Conservation (phyloP, 2,329 filamentous ascomycete genomes). For the Orbilia javanica region DNA sequence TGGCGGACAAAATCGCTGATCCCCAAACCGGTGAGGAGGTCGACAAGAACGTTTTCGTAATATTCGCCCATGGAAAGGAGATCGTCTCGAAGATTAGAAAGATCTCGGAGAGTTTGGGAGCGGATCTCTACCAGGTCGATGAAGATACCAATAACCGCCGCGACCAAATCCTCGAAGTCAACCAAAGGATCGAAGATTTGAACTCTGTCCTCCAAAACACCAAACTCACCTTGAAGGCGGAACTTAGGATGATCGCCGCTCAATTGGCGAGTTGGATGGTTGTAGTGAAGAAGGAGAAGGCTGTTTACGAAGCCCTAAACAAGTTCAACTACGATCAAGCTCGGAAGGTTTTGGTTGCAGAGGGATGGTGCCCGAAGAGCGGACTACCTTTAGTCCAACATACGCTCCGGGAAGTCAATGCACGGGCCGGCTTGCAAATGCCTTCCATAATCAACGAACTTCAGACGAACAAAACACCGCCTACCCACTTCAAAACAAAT, state of each 20-base stretch:
- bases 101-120: constrained; percentile 96
- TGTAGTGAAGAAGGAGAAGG: constrained; percentile 97
- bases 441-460: constrained; percentile 99
- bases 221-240: constrained; percentile 90
- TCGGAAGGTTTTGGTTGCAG: constrained; percentile 94
- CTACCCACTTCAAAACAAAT: constrained; percentile 97
- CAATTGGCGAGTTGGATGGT: constrained; percentile 97
- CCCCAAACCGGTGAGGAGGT: constrained; percentile 91
- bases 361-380: constrained; percentile 96
- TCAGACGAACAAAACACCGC: constrained; percentile 94
- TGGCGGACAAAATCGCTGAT: constrained; percentile 90
- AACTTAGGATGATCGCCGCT: constrained; percentile 91
- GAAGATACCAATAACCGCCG: constrained; percentile 95
- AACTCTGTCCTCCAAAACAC: constrained; percentile 94
- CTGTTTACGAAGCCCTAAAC: constrained; percentile 94
- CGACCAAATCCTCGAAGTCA: constrained; percentile 97
- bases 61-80: constrained; percentile 98
- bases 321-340: constrained; percentile 96
- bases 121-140: constrained; percentile 95
- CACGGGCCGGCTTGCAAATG: constrained; percentile 93
- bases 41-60: constrained; percentile 98
- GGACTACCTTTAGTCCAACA: constrained; percentile 89
- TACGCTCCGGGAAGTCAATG: constrained; percentile 95
- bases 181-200: constrained; percentile 89
- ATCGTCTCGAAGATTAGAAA: constrained; percentile 99